Base-by-base conservation (phyloP, 306 rosid genomes). In the Cicer judaicum region DNA sequence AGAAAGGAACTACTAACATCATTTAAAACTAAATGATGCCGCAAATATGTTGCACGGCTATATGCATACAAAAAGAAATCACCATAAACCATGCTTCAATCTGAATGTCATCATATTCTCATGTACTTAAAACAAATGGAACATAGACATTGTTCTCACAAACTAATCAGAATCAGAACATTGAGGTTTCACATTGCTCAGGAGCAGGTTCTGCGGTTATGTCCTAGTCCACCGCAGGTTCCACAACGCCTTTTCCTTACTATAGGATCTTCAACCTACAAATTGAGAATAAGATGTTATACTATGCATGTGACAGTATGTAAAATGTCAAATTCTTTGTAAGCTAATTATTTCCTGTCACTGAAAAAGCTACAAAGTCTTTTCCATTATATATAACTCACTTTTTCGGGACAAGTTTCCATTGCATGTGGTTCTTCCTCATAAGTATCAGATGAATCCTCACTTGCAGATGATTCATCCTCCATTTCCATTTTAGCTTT, bases 181-280 rank as follows among this genome's bases (percentile, higher is more conserved):
- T 29, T 29, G 4, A 29, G 36, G 5, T 29, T 29, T 29, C 5
- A 44, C 5, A 12, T 44, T 44, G 49, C 5, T 10, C 4, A 8
- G 11, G 19, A 14, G 21, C 56, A 50, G 56, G 56, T 13, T 14
- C 18, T 21, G 7, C 56, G 56, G 12, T 70, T 70, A 41, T 70
- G 81, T 18, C 81, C 74, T 6, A 6, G 5, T 75, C 44, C 11
- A 36, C 84, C 73, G 21, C 84, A 69, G 0, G 11, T 1, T 52
- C 77, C 53, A 34, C 84, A 80, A 16, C 41, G 68, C 12, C 10
- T 16, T 11, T 12, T n/a, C 70, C 36, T 81, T 64, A 5, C 64
- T 16, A 1, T 1, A 61, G 2, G 19, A 2, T 14, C 6, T 60
- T 34, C 41, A 41, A 0, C 15, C 65, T 71, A 16, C 77, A 71